Conservation (phyloP, 108 stramenopile species). For the Skeletonema grethae region DNA sequence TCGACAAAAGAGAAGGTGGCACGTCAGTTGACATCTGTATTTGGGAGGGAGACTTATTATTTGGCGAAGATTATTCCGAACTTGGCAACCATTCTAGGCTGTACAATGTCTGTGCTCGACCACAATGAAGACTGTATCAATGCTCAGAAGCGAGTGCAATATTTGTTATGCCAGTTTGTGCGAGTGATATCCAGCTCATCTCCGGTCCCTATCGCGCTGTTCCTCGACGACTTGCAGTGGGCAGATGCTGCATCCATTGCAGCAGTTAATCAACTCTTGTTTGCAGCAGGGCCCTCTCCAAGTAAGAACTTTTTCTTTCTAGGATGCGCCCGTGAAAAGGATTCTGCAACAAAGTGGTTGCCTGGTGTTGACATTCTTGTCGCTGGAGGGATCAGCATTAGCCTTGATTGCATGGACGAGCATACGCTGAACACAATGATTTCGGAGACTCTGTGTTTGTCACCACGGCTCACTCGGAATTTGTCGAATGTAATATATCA, state of each 20-base stretch:
- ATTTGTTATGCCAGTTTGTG: slow-evolving; percentile 13
- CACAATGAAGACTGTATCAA: not conserved
- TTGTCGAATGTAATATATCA: slow-evolving; percentile 9
- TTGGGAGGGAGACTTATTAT: not conserved
- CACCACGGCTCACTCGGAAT: slow-evolving; percentile 2
- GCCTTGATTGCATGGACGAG: not conserved
- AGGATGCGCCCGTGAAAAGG: slow-evolving; percentile 2
- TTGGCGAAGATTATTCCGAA: not conserved
- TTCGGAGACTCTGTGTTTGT: slow-evolving; percentile 12
- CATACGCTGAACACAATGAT: not conserved
- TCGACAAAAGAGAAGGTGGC: not conserved
- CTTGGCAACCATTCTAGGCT: not conserved
- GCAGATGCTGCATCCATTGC: slow-evolving; percentile 7
- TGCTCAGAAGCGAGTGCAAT: not conserved
- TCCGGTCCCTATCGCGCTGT: not conserved
- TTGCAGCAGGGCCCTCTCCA: not conserved
- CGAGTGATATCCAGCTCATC: not conserved
- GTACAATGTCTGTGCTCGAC: not conserved
- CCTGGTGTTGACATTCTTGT: not conserved
- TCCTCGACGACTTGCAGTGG: slow-evolving; percentile 11
- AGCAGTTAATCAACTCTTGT: not conserved
- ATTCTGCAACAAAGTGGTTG: not conserved
- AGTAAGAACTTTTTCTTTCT: not conserved
- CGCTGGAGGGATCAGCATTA: not conserved
- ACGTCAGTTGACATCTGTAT: not conserved